phyloP scores from a whole-genome alignment of 164 flowering plant genomes.

The Vitis labrusca region DNA sequence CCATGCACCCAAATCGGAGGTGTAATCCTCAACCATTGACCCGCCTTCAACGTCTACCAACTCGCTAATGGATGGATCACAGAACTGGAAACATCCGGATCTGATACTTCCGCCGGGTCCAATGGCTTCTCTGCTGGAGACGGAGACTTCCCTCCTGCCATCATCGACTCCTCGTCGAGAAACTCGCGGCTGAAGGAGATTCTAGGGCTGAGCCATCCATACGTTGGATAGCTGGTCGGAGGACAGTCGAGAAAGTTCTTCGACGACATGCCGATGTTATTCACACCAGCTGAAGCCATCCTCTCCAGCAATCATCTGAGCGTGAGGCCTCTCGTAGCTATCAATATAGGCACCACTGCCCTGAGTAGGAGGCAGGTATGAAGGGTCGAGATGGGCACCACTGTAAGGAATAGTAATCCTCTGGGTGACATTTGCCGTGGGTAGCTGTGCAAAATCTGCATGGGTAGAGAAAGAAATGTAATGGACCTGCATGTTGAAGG shows the following conservation, averaged over 20 bases:
- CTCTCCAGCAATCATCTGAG: conserved; percentile 15
- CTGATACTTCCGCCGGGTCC: conserved; percentile 16
- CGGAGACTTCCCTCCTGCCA: conserved; percentile 9
- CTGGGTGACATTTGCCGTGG: no score
- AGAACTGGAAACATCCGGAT: conserved; percentile 17
- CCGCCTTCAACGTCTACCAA: no score
- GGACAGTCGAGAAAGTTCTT: conserved; percentile 50
- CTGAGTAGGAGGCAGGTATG: no score
- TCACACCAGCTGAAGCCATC: conserved; percentile 91
- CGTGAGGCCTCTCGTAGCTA: no score
- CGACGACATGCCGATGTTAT: conserved; percentile 57
- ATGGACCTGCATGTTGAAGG: no score
- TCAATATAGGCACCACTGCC: conserved; percentile 11
- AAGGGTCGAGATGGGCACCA: no score
- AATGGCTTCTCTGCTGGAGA: not conserved
- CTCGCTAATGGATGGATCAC: no score
- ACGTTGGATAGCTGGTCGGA: conserved; percentile 36
- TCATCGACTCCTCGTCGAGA: conserved; percentile 29
- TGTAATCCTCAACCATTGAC: no score
- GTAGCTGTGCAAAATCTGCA: no score
- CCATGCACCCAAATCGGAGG: no score
- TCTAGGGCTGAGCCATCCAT: conserved; percentile 68
- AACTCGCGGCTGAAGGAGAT: conserved; percentile 55
- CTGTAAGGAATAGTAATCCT: no score
- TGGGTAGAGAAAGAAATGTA: no score